phyloP scores from a whole-genome alignment of 2,329 filamentous ascomycete genomes.

The Meredithiella fracta region DNA sequence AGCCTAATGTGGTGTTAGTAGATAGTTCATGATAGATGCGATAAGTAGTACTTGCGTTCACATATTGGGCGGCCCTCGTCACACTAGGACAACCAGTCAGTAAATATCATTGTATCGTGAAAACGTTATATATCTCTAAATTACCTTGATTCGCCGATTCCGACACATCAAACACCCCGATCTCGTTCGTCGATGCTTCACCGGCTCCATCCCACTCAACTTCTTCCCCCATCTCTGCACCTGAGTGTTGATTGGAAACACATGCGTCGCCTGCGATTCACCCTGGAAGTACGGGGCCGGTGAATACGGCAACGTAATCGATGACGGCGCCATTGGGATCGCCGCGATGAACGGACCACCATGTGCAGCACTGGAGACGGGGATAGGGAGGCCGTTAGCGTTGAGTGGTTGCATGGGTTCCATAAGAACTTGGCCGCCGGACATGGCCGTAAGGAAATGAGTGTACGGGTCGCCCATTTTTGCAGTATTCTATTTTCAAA shows the following conservation, averaged over 20 bases:
- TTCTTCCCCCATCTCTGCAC: constrained; percentile 30
- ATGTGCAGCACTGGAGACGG: constrained; percentile 16
- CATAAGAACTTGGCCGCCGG: constrained; percentile 24
- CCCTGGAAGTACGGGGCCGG: constrained; percentile 15
- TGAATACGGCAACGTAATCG: constrained; percentile 32
- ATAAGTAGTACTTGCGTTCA: constrained; percentile 40
- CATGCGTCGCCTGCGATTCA: not conserved
- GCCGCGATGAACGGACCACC: constrained; percentile 14
- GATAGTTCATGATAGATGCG: not conserved
- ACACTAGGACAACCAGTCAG: constrained; percentile 42
- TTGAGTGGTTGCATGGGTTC: constrained; percentile 22
- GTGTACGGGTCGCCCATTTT: constrained; percentile 43
- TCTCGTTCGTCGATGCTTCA: constrained; percentile 84
- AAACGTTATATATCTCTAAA: not conserved
- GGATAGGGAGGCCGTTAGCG: constrained; percentile 23
- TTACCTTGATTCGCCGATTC: constrained; percentile 65
- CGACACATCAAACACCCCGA: constrained; percentile 91
- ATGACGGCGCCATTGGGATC: constrained; percentile 22
- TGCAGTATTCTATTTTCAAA: not conserved
- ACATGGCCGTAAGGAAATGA: constrained; percentile 37
- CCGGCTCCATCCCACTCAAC: constrained; percentile 41
- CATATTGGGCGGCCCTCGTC: constrained; percentile 79
- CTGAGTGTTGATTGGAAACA: constrained; percentile 5
- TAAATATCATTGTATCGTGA: constrained; percentile 7
- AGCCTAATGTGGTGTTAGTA: constrained; percentile 37